phyloP scores from a whole-genome alignment of 306 rosid species.

The Lathyrus aphaca region DNA sequence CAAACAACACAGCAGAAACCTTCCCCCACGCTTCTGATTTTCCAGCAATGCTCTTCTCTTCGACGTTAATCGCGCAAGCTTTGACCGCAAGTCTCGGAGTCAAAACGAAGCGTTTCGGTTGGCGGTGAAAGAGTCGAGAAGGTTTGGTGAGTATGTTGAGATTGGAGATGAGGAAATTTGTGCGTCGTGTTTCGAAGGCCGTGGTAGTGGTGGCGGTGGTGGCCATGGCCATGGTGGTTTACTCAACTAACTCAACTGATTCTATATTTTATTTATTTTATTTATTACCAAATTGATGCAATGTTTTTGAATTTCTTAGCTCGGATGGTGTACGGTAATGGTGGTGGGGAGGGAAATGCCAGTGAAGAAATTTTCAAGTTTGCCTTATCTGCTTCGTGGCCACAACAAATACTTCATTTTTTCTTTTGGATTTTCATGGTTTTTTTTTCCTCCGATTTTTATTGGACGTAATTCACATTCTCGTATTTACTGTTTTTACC shows the following conservation, averaged over 20 bases:
- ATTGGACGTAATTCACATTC: no score
- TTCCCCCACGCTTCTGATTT: conserved; percentile 70
- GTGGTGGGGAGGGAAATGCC: conserved; percentile 14
- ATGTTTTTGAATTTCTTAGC: conserved; percentile 25
- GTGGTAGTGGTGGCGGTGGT: conserved; percentile 43
- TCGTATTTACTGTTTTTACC: no score
- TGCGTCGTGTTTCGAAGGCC: conserved; percentile 43
- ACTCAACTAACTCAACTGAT: background rate
- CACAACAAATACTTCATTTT: conserved; percentile 19
- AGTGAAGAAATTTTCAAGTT: conserved; percentile 12
- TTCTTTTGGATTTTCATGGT: background rate
- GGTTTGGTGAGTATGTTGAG: conserved; percentile 40
- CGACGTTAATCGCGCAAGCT: conserved; percentile 62
- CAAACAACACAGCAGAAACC: conserved; percentile 90
- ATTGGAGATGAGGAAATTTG: conserved; percentile 43
- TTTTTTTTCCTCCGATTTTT: no score
- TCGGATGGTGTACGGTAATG: background rate
- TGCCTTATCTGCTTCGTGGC: conserved; percentile 45
- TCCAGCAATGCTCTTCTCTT: conserved; percentile 50
- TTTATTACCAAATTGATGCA: background rate
- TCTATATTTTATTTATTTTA: background rate
- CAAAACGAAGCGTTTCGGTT: conserved; percentile 45
- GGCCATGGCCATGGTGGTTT: conserved; percentile 17
- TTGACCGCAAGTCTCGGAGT: conserved; percentile 47
- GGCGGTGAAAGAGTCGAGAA: conserved; percentile 47